Percentiles rank a stretch among this genome's conserved stretches.
Conservation (phyloP, 768 basidiomycete species). For the Gautieria morchelliformis region DNA sequence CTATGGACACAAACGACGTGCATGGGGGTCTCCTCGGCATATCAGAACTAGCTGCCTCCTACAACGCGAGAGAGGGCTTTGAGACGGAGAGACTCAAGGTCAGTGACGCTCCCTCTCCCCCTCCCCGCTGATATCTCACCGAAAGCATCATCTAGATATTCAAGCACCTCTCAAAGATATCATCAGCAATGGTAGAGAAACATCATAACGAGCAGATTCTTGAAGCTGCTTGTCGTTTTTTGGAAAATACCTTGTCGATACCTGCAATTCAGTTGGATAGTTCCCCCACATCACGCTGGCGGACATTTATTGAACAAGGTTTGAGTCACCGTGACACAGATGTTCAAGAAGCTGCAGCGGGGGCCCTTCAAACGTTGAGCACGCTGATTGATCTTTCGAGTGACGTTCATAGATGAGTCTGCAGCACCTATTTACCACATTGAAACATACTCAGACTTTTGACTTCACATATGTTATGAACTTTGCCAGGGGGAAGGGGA, state of each 20-base stretch:
- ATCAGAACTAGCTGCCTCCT: conserved; percentile 61
- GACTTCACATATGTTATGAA: conserved; percentile 52
- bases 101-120: conserved; percentile 17
- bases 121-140: neutral
- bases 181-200: conserved; percentile 49
- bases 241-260: conserved; percentile 54
- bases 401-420: conserved; percentile 66
- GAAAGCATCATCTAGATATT: conserved; percentile 46
- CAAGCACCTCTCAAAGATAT: conserved; percentile 41
- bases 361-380: conserved; percentile 62
- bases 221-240: conserved; percentile 60
- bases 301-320: conserved; percentile 55
- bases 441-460: conserved; percentile 6
- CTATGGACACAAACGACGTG: conserved; percentile 58
- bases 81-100: conserved; percentile 24
- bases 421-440: neutral
- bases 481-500: conserved; percentile 38
- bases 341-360: conserved; percentile 73
- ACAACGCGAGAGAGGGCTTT: conserved; percentile 24
- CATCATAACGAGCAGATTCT: conserved; percentile 65
- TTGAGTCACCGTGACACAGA: conserved; percentile 52
- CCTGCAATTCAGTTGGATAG: conserved; percentile 36
- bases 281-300: conserved; percentile 52
- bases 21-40: conserved; percentile 78
- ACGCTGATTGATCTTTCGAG: conserved; percentile 52